A percentile compares a stretch with the other conserved stretches of the same genome.
Evolutionary conservation across 495 filamentous ascomycete species (phyloP).

Genomic region (Lepraria neglecta): DNA sequence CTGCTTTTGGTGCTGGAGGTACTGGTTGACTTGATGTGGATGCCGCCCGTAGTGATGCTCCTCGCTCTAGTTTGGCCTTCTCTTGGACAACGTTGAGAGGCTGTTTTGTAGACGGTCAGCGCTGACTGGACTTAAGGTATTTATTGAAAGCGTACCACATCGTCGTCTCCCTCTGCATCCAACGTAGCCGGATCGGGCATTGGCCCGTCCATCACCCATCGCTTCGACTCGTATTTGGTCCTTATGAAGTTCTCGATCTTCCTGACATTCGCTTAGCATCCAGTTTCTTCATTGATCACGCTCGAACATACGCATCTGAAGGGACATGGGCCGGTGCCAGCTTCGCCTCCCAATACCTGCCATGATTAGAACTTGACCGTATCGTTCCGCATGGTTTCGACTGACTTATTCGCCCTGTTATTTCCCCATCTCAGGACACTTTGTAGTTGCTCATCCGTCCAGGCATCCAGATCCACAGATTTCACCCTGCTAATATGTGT

Average conservation of each 20-base stretch:
- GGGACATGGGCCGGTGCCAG: constrained; percentile 86
- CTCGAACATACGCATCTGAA: constrained; percentile 66
- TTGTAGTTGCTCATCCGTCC: constrained; percentile 96
- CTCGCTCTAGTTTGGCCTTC: constrained; percentile 61
- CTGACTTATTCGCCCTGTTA: constrained; percentile 82
- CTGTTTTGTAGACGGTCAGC: constrained; percentile 32
- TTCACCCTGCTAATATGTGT: constrained; percentile 98
- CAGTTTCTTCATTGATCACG: no score
- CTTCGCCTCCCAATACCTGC: constrained; percentile 93
- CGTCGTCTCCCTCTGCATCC: constrained; percentile 76
- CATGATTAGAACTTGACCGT: constrained; percentile 8
- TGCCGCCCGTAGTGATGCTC: constrained; percentile 46
- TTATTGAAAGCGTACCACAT: constrained; percentile 51
- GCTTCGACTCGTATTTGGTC: constrained; percentile 95
- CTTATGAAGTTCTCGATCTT: constrained; percentile 99
- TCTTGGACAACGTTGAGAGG: constrained; percentile 69
- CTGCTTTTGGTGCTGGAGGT: constrained; percentile 36
- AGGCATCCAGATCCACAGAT: constrained; percentile 92
- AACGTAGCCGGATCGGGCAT: constrained; percentile 89
- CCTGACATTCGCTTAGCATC: constrained; percentile 33
- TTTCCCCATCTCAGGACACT: constrained; percentile 94
- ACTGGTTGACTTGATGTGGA: constrained; percentile 40
- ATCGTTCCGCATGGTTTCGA: constrained; percentile 11
- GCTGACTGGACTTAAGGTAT: background rate
- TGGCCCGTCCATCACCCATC: constrained; percentile 95